Conservation (phyloP, 2,329 filamentous ascomycete genomes). For the Trichophyton verrucosum region DNA sequence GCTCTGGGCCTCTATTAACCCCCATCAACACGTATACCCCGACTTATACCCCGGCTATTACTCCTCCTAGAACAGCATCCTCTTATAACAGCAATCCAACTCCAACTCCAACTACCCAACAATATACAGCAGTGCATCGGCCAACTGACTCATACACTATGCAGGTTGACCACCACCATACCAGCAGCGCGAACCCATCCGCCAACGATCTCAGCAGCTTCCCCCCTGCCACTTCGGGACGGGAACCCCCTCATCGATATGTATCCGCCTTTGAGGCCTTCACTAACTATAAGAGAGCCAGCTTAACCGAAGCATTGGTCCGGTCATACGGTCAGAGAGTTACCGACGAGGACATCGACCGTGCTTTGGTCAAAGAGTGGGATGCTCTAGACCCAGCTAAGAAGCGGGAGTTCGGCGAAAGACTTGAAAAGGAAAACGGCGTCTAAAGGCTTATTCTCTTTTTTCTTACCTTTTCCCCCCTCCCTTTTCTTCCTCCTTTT, state of each 20-base stretch:
- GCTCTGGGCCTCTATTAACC: constrained; percentile 4
- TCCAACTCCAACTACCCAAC: neutral
- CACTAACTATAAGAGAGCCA: constrained; percentile 13
- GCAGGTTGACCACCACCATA: neutral
- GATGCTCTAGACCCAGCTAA: constrained; percentile 19
- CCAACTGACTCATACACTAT: constrained; percentile 3
- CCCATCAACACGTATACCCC: constrained; percentile 4
- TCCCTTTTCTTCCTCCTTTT: no score
- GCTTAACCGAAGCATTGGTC: constrained; percentile 10
- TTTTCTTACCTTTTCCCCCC: neutral
- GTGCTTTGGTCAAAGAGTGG: constrained; percentile 12
- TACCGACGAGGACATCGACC: constrained; percentile 13
- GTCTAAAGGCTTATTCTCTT: neutral
- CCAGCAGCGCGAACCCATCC: neutral
- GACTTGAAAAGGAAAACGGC: constrained; percentile 5
- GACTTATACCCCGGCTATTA: neutral
- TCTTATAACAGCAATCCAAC: neutral
- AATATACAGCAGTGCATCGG: constrained; percentile 1
- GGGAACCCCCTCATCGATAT: constrained; percentile 9
- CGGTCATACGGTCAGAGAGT: constrained; percentile 11
- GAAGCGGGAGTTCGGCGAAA: constrained; percentile 19
- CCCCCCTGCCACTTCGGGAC: constrained; percentile 6
- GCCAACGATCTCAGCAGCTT: neutral
- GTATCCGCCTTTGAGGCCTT: constrained; percentile 15
- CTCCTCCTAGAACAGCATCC: neutral